Conservation (phyloP, 768 basidiomycete genomes). For the Trametes cingulata region DNA sequence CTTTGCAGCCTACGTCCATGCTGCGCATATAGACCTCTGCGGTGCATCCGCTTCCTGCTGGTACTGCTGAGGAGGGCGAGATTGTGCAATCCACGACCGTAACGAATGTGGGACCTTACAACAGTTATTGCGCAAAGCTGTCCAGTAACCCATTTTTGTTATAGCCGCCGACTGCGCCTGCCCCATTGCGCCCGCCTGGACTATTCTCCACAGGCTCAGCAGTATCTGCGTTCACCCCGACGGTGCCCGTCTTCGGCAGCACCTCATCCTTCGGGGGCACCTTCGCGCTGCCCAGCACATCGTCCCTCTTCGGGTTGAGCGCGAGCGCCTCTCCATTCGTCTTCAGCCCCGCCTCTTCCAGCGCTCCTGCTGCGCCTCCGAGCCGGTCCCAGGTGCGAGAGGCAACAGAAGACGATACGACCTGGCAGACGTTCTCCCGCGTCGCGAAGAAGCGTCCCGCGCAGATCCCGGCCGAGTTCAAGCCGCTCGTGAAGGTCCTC, state of each 20-base stretch:
- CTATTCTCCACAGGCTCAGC: too few relatives aligned
- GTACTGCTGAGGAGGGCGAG: too few relatives aligned
- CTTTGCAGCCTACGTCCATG: too few relatives aligned
- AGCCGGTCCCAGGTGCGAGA: background rate
- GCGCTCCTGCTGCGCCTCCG: background rate
- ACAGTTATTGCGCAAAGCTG: too few relatives aligned
- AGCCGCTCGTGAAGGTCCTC: constrained; percentile 28
- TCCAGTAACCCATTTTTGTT: too few relatives aligned
- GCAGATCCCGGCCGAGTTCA: constrained; percentile 23
- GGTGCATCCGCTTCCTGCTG: too few relatives aligned
- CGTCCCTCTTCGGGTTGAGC: background rate
- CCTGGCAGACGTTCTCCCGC: constrained; percentile 9
- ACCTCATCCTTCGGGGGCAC: background rate
- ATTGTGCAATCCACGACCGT: too few relatives aligned
- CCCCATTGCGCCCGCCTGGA: background rate
- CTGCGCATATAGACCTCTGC: too few relatives aligned
- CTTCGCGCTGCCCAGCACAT: background rate
- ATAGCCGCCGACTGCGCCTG: background rate
- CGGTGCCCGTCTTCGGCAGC: background rate
- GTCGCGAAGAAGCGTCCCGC: constrained; percentile 6
- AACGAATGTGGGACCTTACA: too few relatives aligned
- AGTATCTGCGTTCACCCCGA: too few relatives aligned
- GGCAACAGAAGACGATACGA: background rate
- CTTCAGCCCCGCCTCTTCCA: background rate
- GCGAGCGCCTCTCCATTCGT: background rate